Evolutionary conservation across 2,329 filamentous ascomycete species (phyloP).

Genomic region (Davidsoniella eucalypti): DNA sequence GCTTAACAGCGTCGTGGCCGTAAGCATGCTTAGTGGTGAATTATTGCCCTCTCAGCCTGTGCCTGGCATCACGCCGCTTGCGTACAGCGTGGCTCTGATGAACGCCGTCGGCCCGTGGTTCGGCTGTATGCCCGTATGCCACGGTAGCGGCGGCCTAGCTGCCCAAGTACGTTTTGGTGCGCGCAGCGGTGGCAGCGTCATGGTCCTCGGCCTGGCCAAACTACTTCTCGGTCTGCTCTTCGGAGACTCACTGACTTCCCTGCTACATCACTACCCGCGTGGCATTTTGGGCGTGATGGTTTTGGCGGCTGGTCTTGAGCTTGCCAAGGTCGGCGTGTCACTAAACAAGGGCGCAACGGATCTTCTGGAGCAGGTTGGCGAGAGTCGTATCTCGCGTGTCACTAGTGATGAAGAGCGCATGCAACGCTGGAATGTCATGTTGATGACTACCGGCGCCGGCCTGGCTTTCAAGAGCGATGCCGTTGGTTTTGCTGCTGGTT

Average conservation of each 20-base stretch:
- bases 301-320: conserved; percentile 71
- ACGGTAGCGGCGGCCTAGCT: conserved; percentile 79
- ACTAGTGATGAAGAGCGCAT: conserved; percentile 51
- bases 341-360: conserved; percentile 56
- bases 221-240: conserved; percentile 59
- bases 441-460: conserved; percentile 67
- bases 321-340: conserved; percentile 70
- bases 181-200: conserved; percentile 67
- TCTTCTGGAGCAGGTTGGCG: conserved; percentile 21
- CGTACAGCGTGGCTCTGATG: conserved; percentile 66
- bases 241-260: conserved; percentile 52
- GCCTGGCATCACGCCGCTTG: conserved; percentile 60
- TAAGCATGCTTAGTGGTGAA: conserved; percentile 61
- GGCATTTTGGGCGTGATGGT: conserved; percentile 76
- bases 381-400: conserved; percentile 22
- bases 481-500: conserved; percentile 67
- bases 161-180: conserved; percentile 87
- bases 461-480: conserved; percentile 83
- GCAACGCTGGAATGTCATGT: conserved; percentile 76
- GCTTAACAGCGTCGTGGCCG: conserved; percentile 83
- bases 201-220: conserved; percentile 64
- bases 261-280: conserved; percentile 59
- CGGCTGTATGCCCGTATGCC: conserved; percentile 87
- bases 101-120: conserved; percentile 82
- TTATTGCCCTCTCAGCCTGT: conserved; percentile 52